Evolutionary conservation across 257 asterid species (phyloP).

Genomic region (Capsicum chinense): DNA sequence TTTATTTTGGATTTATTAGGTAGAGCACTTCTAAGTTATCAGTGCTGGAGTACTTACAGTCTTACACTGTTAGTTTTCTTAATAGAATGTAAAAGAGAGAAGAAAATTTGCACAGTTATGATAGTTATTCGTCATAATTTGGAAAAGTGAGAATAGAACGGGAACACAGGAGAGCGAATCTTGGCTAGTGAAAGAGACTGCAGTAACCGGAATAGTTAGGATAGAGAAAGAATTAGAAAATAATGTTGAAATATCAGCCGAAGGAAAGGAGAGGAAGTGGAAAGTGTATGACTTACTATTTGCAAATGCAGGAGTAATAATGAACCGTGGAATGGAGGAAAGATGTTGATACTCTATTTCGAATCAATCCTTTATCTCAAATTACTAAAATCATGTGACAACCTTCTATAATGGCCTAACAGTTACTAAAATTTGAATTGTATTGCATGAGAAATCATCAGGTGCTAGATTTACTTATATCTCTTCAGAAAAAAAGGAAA

Average conservation of each 20-base stretch:
- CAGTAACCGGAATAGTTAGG: neutral
- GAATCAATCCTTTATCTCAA: neutral
- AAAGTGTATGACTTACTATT: neutral
- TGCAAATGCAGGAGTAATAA: conserved; percentile 11
- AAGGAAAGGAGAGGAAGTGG: conserved; percentile 17
- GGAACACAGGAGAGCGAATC: neutral
- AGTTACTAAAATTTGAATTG: conserved; percentile 15
- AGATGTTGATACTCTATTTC: neutral
- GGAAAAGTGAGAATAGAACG: neutral
- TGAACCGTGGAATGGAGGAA: neutral
- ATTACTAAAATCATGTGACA: conserved; percentile 1
- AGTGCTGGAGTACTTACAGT: neutral
- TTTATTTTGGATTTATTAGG: neutral
- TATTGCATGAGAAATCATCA: conserved; percentile 7
- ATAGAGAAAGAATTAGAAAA: neutral
- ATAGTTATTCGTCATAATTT: neutral
- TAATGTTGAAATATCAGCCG: neutral
- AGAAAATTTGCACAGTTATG: neutral
- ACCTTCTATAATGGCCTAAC: neutral
- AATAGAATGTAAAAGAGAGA: neutral
- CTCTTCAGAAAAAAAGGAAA: conserved; percentile 20
- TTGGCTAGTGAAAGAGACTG: neutral
- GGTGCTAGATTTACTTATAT: neutral
- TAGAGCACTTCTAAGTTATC: neutral
- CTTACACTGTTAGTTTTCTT: neutral